Evolutionary conservation across 139 green algal species (phyloP).

Genomic region (Gonium pectorale): DNA sequence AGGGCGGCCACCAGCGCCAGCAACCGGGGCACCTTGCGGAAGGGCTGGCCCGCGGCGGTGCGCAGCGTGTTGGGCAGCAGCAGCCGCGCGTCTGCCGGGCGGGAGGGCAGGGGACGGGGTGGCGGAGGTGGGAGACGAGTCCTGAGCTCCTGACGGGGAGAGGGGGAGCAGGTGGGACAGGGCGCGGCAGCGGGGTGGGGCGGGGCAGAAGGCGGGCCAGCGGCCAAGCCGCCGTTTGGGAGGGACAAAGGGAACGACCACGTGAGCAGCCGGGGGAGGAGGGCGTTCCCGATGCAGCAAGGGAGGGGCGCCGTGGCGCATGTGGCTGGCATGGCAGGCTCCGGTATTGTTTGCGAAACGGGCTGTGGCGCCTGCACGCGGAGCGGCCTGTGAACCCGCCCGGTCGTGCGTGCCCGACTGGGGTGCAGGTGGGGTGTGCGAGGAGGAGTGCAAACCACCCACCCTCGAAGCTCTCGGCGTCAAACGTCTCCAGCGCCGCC

Average conservation of each 20-base stretch:
- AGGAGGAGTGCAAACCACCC: not conserved
- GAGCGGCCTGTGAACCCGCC: too few relatives aligned
- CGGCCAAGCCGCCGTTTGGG: not conserved
- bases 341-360: too few relatives aligned
- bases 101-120: too few relatives aligned
- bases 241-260: too few relatives aligned
- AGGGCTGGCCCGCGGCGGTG: not conserved
- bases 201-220: not conserved
- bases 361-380: too few relatives aligned
- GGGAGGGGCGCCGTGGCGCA: too few relatives aligned
- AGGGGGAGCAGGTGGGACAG: not conserved
- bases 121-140: not conserved
- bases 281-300: too few relatives aligned
- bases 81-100: slow-evolving; percentile 12
- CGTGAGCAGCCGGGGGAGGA: too few relatives aligned
- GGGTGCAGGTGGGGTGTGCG: too few relatives aligned
- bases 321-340: too few relatives aligned
- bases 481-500: slow-evolving; percentile 30
- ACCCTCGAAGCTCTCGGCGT: slow-evolving; percentile 23
- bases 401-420: too few relatives aligned
- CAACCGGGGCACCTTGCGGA: slow-evolving; percentile 30
- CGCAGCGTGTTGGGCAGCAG: slow-evolving; percentile 37
- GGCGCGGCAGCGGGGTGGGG: not conserved
- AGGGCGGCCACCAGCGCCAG: slow-evolving; percentile 32
- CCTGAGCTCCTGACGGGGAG: too few relatives aligned